These are phyloP conservation scores for Vigna hirtella DNA, from an alignment of 306 rosid genomes.

Conservation along the genomic window DNA sequence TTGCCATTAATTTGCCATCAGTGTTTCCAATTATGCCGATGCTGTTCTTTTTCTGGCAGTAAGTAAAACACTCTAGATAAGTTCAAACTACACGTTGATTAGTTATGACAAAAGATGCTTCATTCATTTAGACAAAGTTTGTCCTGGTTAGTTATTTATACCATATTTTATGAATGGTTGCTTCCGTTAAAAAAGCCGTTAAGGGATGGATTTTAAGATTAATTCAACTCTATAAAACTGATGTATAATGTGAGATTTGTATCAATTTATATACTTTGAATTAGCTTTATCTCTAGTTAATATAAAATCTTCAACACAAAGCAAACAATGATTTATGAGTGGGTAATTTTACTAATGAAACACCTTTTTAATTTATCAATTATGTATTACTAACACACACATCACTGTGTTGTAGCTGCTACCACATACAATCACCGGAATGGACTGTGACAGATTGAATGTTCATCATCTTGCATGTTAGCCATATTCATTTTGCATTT, in stretches of 20 bases:
- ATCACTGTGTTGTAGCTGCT: not conserved
- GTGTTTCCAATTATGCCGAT: not conserved
- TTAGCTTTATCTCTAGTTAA: too few relatives aligned
- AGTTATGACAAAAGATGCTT: slow-evolving; percentile 2
- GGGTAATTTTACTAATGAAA: not conserved
- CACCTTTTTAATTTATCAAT: not conserved
- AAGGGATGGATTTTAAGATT: rapidly evolving
- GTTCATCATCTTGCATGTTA: not conserved
- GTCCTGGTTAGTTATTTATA: too few relatives aligned
- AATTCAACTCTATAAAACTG: too few relatives aligned
- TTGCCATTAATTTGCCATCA: slow-evolving; percentile 13
- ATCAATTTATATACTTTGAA: too few relatives aligned
- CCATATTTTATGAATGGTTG: too few relatives aligned
- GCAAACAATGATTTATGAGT: not conserved
- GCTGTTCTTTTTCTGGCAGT: slow-evolving; percentile 6
- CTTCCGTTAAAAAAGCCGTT: too few relatives aligned
- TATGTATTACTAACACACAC: not conserved
- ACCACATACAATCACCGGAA: not conserved
- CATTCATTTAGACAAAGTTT: not conserved
- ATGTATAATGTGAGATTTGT: rapidly evolving
- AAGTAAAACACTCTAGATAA: not conserved
- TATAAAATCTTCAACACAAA: too few relatives aligned
- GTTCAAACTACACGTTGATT: not conserved
- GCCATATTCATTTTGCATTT: slow-evolving; percentile 4
- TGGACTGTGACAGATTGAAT: slow-evolving; percentile 7